Percentiles rank a stretch among this genome's conserved stretches.
Evolutionary conservation across 192 early-diverging fungal genomes (phyloP).

Genomic region (Borealophlyctis nickersoniae): DNA sequence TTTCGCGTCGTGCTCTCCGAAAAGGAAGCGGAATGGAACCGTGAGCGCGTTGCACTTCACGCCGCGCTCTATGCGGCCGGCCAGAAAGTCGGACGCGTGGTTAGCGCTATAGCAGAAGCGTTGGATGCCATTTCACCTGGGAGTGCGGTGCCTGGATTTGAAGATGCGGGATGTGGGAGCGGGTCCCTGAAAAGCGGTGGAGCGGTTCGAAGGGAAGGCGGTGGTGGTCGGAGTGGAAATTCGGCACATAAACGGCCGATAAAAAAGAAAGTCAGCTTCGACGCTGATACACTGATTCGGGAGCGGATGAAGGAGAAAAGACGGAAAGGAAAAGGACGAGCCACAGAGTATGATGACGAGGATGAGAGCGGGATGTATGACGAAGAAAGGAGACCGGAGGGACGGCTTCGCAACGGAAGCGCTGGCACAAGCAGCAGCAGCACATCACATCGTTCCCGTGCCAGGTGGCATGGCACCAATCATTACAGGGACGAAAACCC

Average conservation of each 20-base stretch:
- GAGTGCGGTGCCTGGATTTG: background rate
- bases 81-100: conserved; percentile 15
- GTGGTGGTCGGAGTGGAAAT: background rate
- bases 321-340: background rate
- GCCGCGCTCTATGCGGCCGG: conserved; percentile 17
- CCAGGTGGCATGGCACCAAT: background rate
- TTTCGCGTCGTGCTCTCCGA: conserved; percentile 17
- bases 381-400: too few species aligned
- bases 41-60: conserved; percentile 7
- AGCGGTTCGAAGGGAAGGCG: background rate
- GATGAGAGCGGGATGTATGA: too few species aligned
- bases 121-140: background rate
- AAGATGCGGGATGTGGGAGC: background rate
- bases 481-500: background rate
- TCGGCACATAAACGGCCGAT: background rate
- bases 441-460: background rate
- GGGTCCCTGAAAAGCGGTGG: background rate
- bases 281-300: conserved; percentile 11
- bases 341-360: background rate
- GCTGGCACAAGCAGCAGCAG: too few species aligned
- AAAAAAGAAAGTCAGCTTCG: conserved; percentile 29
- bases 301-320: conserved; percentile 9
- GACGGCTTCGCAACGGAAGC: background rate
- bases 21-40: conserved; percentile 23
- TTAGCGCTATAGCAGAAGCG: conserved; percentile 14